These are phyloP conservation scores for Boletellus ananiceps DNA, from an alignment of 768 basidiomycete genomes.

Conservation along the genomic window DNA sequence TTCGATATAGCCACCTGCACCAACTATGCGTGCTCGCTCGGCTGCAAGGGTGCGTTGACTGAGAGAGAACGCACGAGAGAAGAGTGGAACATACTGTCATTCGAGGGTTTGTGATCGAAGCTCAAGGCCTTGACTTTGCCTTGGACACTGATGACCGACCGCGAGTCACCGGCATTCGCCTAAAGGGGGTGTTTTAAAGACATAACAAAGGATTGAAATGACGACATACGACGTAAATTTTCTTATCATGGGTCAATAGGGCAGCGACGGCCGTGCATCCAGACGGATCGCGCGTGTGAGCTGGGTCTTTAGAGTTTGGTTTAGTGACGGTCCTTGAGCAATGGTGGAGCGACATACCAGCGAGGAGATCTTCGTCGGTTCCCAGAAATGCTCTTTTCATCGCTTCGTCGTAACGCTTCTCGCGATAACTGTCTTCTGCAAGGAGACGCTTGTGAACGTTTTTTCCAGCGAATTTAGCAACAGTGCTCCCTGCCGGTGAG, in stretches of 20 bases:
- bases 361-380: slow-evolving; percentile 90
- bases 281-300: slow-evolving; percentile 85
- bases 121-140: slow-evolving; percentile 88
- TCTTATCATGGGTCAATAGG: slow-evolving; percentile 69
- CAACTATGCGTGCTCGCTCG: slow-evolving; percentile 81
- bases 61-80: neutral
- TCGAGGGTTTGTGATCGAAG: slow-evolving; percentile 93
- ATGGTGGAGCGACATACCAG: slow-evolving; percentile 46
- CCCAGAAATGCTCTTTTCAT: slow-evolving; percentile 88
- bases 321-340: slow-evolving; percentile 1
- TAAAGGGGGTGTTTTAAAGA: slow-evolving; percentile 30
- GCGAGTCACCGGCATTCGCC: slow-evolving; percentile 98
- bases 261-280: slow-evolving; percentile 95
- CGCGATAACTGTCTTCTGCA: slow-evolving; percentile 65
- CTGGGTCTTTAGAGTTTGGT: slow-evolving; percentile 54
- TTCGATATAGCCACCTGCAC: slow-evolving; percentile 94
- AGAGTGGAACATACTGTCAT: slow-evolving; percentile 53
- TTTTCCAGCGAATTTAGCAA: slow-evolving; percentile 84
- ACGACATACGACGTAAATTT: slow-evolving; percentile 70
- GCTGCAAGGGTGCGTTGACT: slow-evolving; percentile 36
- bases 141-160: slow-evolving; percentile 79
- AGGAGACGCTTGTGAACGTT: slow-evolving; percentile 77
- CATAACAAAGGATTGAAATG: slow-evolving; percentile 7
- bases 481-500: slow-evolving; percentile 57
- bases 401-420: slow-evolving; percentile 66